phyloP scores from a whole-genome alignment of 805 yeast species.

The Candida nitratophila region DNA sequence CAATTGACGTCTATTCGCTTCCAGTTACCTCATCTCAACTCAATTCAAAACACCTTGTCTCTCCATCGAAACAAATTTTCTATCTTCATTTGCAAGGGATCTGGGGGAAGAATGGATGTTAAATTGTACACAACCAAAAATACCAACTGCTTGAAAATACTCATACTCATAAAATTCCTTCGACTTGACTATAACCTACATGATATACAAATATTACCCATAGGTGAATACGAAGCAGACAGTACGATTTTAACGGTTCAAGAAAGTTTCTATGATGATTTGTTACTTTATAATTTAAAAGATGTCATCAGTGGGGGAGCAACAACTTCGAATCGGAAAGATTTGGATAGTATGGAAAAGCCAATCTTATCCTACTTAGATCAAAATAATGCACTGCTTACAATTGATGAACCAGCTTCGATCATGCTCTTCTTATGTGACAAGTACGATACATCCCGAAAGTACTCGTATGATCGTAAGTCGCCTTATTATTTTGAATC shows the following conservation, averaged over 20 bases:
- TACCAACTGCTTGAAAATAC: constrained; percentile 39
- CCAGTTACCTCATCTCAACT: too few species aligned
- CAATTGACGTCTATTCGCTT: too few species aligned
- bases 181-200: constrained; percentile 30
- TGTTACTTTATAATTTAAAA: constrained; percentile 37
- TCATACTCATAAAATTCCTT: constrained; percentile 34
- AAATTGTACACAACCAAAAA: constrained; percentile 36
- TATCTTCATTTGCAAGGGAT: too few species aligned
- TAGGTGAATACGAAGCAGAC: constrained; percentile 25
- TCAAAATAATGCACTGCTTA: constrained; percentile 29
- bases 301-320: constrained; percentile 28
- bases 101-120: too few species aligned
- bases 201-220: background rate
- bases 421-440: constrained; percentile 54
- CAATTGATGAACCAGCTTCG: constrained; percentile 55
- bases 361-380: constrained; percentile 43
- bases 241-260: constrained; percentile 31
- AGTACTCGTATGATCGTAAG: constrained; percentile 32
- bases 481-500: constrained; percentile 43
- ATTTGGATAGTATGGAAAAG: constrained; percentile 24
- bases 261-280: constrained; percentile 19
- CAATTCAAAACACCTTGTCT: too few species aligned
- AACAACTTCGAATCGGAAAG: background rate
- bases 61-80: too few species aligned
- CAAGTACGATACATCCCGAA: constrained; percentile 48